These are phyloP conservation scores for Hypoxylon cercidicola DNA, from an alignment of 495 filamentous ascomycete genomes.

Conservation along the genomic window DNA sequence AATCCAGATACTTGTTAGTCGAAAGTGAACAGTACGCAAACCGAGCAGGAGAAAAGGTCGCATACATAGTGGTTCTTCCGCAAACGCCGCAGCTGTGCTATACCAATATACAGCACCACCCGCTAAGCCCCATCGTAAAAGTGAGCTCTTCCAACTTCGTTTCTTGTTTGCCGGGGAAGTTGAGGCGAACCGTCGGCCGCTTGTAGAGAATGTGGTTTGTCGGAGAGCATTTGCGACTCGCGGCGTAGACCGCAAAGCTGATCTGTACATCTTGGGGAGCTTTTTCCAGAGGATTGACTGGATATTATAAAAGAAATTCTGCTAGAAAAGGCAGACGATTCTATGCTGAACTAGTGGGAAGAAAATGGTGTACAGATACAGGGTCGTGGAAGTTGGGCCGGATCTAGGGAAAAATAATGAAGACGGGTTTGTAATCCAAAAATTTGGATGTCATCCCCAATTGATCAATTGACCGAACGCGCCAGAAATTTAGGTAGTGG, in stretches of 20 bases:
- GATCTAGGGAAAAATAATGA: constrained; percentile 12
- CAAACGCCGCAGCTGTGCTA: constrained; percentile 87
- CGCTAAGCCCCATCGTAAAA: constrained; percentile 78
- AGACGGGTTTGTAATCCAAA: constrained; percentile 42
- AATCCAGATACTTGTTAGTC: constrained; percentile 1
- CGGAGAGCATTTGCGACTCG: constrained; percentile 57
- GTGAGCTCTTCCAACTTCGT: constrained; percentile 85
- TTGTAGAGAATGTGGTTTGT: constrained; percentile 40
- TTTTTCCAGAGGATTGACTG: constrained; percentile 13
- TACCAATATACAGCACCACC: constrained; percentile 87
- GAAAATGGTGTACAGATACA: neutral
- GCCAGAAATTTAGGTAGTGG: neutral
- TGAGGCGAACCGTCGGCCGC: constrained; percentile 73
- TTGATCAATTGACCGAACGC: constrained; percentile 23
- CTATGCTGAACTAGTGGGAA: constrained; percentile 7
- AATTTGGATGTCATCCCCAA: constrained; percentile 11
- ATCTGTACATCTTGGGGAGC: constrained; percentile 66
- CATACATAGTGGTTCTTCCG: constrained; percentile 82
- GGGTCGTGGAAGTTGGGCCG: neutral
- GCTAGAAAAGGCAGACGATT: constrained; percentile 9
- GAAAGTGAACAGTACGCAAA: neutral
- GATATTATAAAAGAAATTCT: constrained; percentile 16
- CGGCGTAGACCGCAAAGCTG: constrained; percentile 66
- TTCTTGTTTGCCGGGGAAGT: constrained; percentile 72
- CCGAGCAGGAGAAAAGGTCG: constrained; percentile 1